A percentile compares a stretch with the other conserved stretches of the same genome.
phyloP scores from a whole-genome alignment of 495 filamentous ascomycete genomes.

The Neurospora sp. region DNA sequence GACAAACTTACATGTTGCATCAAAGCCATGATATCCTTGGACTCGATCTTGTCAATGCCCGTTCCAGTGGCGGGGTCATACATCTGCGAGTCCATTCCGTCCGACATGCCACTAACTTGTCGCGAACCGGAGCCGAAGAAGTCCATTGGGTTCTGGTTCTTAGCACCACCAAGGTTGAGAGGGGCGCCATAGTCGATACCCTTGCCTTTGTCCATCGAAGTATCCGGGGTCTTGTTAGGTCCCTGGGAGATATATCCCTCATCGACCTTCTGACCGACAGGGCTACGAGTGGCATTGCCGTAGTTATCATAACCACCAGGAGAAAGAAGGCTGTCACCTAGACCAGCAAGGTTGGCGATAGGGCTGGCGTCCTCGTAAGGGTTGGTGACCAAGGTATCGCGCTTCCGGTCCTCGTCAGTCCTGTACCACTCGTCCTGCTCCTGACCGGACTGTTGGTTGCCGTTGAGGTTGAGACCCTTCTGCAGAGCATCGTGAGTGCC shows the following conservation, averaged over 20 bases:
- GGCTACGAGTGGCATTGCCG: slow-evolving; percentile 31
- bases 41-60: slow-evolving; percentile 88
- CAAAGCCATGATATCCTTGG: slow-evolving; percentile 90
- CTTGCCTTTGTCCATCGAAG: slow-evolving; percentile 38
- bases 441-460: slow-evolving; percentile 38
- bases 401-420: slow-evolving; percentile 43
- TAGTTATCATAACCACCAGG: slow-evolving; percentile 27
- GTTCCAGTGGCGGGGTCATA: slow-evolving; percentile 86
- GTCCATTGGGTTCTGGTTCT: neutral
- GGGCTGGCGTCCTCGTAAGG: slow-evolving; percentile 48
- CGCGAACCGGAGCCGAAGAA: slow-evolving; percentile 25
- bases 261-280: slow-evolving; percentile 44
- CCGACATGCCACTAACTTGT: slow-evolving; percentile 80
- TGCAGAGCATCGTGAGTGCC: slow-evolving; percentile 8
- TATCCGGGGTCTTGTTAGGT: slow-evolving; percentile 57
- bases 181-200: slow-evolving; percentile 48
- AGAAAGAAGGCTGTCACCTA: slow-evolving; percentile 36
- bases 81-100: slow-evolving; percentile 76
- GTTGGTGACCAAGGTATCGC: slow-evolving; percentile 47
- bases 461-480: slow-evolving; percentile 23
- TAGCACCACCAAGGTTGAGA: slow-evolving; percentile 39
- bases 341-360: slow-evolving; percentile 39
- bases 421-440: slow-evolving; percentile 46
- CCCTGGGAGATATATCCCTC: slow-evolving; percentile 89
- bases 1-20: slow-evolving; percentile 78